Base-by-base conservation (phyloP, 345 rosid species). In the Eucalyptus cloeziana region DNA sequence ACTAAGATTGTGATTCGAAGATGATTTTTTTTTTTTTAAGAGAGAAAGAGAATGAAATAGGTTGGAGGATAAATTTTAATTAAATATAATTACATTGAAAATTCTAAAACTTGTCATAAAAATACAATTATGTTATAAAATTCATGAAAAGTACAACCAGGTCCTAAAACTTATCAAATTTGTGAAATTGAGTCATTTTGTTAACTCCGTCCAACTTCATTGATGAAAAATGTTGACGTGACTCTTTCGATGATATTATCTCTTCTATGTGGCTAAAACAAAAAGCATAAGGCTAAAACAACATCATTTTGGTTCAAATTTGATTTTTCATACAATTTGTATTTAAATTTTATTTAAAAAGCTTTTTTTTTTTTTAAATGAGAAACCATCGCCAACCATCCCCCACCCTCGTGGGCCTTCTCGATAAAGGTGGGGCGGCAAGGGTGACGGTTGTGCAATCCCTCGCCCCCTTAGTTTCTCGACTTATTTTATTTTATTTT, bases 121-220 rank as follows among this genome's bases (percentile, higher is more conserved):
- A 24, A 0, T 56, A 13, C 30, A 56, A 25, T 56, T 24, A 10
- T 9, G 2, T 24, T 56, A 0, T 56, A 56, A 24, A 56, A 24
- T 0, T 56, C 30, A 56, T 24, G 13, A 56, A 56, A 56, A 24
- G 9, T 22, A 56, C 1, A 56, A 24, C 0, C 0, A 2, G 0
- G 0, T 4, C 1, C 5, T 56, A 56, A 22, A 56, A 56, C 13
- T 56, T 10, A 22, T 10, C 13, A 56, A 22, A 56, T 9, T 56
- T 0, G 13, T 22, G 30, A 4, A 2, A 56, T 24, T 56, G 1
- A 22, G 1, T 24, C 30, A 56, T 56, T 56, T 10, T 56, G 27
- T 56, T 56, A 1, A 56, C 13, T 56, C 5, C 0, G 13, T 24
- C 1, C 30, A 56, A 56, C 62, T 56, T 56, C 1, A 0, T 25